phyloP scores from a whole-genome alignment of 345 rosid genomes.

The Angophora floribunda region DNA sequence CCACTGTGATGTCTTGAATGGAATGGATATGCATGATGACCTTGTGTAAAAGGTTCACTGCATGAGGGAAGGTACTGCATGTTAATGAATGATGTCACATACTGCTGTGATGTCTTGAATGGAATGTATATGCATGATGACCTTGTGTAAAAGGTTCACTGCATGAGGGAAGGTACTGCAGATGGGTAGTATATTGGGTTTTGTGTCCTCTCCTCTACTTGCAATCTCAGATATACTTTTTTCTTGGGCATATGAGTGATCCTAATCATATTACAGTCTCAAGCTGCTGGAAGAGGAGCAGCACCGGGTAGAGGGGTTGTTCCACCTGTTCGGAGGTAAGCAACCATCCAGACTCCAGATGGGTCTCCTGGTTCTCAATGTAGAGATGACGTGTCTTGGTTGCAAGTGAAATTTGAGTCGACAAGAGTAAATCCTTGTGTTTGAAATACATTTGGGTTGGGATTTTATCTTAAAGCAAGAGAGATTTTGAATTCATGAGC shows the following conservation, averaged over 20 bases:
- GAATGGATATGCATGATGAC: neutral
- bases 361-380: neutral
- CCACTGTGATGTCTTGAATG: neutral
- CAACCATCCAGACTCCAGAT: neutral
- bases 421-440: neutral
- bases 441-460: neutral
- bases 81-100: neutral
- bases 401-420: neutral
- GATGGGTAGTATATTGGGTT: neutral
- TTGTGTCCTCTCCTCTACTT: neutral
- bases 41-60: neutral
- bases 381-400: neutral
- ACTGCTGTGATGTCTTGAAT: neutral
- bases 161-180: neutral
- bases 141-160: neutral
- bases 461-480: neutral
- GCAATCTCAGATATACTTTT: neutral
- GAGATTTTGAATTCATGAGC: neutral
- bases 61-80: neutral
- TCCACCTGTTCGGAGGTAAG: slow-evolving; percentile 68
- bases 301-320: slow-evolving; percentile 67
- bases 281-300: slow-evolving; percentile 77
- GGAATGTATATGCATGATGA: neutral
- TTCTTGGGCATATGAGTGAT: neutral
- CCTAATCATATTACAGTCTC: slow-evolving; percentile 26